phyloP scores from a whole-genome alignment of 1,139 yeast species.

The Suhomyces bokatorum region DNA sequence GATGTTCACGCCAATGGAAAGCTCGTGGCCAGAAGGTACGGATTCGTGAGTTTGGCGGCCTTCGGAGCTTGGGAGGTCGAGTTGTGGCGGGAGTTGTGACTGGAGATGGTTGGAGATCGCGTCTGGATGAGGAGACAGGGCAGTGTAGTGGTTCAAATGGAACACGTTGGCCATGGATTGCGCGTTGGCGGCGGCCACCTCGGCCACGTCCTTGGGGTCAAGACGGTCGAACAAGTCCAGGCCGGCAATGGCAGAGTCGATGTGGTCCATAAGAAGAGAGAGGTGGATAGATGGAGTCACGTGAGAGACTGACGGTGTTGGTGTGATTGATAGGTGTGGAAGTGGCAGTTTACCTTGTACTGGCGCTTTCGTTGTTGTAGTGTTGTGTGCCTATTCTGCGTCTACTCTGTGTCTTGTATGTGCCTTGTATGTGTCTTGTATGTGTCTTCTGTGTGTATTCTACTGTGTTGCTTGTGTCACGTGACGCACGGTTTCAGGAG shows the following conservation, averaged over 20 bases:
- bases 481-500: too few relatives aligned
- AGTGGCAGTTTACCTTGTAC: too few relatives aligned
- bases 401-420: too few relatives aligned
- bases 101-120: not conserved
- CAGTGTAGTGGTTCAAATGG: constrained; percentile 17
- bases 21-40: not conserved
- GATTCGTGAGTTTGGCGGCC: not conserved
- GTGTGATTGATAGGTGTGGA: too few relatives aligned
- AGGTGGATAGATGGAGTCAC: not conserved
- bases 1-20: not conserved
- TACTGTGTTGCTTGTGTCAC: too few relatives aligned
- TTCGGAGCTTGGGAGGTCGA: not conserved
- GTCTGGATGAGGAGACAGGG: constrained; percentile 12
- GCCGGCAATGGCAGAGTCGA: constrained; percentile 12
- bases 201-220: constrained; percentile 10
- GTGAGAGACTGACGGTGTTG: too few relatives aligned
- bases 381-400: too few relatives aligned
- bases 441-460: too few relatives aligned
- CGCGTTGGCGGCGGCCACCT: constrained; percentile 4
- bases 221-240: constrained; percentile 12
- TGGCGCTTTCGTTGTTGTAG: too few relatives aligned
- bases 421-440: too few relatives aligned
- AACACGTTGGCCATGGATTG: constrained; percentile 17
- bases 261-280: constrained; percentile 11
- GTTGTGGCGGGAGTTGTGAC: not conserved